These are phyloP conservation scores for Acacia melanoxylon DNA, from an alignment of 306 rosid species.

Conservation along the genomic window DNA sequence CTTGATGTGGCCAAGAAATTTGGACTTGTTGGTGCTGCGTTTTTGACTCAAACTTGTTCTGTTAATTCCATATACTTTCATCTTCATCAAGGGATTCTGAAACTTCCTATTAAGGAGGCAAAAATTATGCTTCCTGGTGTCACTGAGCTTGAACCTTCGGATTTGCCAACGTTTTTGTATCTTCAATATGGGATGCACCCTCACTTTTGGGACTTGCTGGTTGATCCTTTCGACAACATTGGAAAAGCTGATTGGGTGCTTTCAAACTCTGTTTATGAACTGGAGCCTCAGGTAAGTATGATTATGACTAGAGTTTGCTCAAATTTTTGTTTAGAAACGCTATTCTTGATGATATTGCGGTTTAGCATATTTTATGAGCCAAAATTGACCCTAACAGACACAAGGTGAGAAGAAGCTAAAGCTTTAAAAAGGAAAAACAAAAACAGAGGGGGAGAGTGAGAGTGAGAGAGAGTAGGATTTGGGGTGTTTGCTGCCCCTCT, in stretches of 20 bases:
- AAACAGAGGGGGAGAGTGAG: no score
- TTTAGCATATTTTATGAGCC: no score
- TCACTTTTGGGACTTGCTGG: background rate
- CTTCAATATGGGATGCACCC: constrained; percentile 9
- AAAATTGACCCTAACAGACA: no score
- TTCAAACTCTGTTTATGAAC: constrained; percentile 14
- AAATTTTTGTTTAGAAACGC: no score
- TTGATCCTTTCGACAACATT: constrained; percentile 27
- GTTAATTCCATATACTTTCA: background rate
- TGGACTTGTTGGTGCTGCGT: constrained; percentile 20
- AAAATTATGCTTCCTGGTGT: constrained; percentile 18
- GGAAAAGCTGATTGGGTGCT: constrained; percentile 11
- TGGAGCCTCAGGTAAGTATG: constrained; percentile 31
- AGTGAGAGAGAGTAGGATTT: no score
- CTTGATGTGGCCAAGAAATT: constrained; percentile 36
- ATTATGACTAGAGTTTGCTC: background rate
- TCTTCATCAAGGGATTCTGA: constrained; percentile 20
- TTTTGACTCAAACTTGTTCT: background rate
- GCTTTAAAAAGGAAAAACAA: no score
- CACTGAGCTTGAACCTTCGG: constrained; percentile 22
- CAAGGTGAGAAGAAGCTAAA: no score
- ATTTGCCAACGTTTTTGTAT: constrained; percentile 33
- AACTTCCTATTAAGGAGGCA: background rate
- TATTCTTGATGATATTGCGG: no score
- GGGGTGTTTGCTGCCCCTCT: no score